Evolutionary conservation across 169 alveolate species (phyloP), one percentile per base, ranked within the genome.

Genomic region (Amoebophrya sp.): DNA sequence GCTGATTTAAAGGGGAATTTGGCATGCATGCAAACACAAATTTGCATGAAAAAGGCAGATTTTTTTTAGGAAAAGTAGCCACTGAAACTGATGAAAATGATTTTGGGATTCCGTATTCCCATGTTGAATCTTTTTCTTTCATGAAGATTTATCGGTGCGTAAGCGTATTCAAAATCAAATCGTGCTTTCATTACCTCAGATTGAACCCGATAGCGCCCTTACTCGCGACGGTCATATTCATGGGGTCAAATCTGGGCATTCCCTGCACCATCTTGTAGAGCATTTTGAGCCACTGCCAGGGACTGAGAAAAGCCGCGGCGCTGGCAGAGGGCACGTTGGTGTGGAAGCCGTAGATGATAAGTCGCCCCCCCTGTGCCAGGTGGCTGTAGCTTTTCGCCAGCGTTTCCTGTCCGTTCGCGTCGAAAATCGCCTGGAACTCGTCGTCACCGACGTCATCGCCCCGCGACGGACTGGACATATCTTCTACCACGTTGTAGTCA

Each of bases 371-470:
- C 40, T n/a, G 89, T 39, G 89, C 40, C 40, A 32, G 39, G 23
- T 77, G 39, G 89, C n/a, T 39, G 40, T 77, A 77, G 89, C 40
- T n/a, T n/a, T 32, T 23, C 40, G 10, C 23, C 14, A 77, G 40
- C 23, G 89, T 77, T 32, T 77, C 89, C 89, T n/a, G 40, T 32
- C 89, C 89, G 40, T 77, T 77, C 23, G 89, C 89, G 89, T 77
- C 89, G 40, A 77, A 77, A 0, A 77, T 32, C 38, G 89, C 89
- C 25, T 23, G 40, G 23, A 77, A 77, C n/a, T 54, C n/a, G 33
- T 12, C 1, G 0, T 54, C 77, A n/a, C 23, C n/a, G 23, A 54
- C n/a, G 33, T 3, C n/a, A 23, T 54, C 77, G 32, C 33, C 32
- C 77, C n/a, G n/a, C n/a, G n/a, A n/a, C n/a, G n/a, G n/a, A n/a